Evolutionary conservation across 345 rosid genomes (phyloP).

Genomic region (Acer saccharum): DNA sequence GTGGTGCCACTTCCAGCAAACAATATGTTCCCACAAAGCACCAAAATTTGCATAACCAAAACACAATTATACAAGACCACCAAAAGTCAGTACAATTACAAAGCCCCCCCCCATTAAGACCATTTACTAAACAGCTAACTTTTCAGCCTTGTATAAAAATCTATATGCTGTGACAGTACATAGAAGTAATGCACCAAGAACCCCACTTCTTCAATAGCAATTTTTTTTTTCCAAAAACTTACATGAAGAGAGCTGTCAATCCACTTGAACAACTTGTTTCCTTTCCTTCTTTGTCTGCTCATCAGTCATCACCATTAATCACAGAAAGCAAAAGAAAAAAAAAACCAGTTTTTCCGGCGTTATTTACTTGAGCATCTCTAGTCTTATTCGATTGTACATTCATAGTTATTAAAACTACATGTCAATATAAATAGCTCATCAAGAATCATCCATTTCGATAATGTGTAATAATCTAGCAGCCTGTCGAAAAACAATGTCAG

Average conservation of each 20-base stretch:
- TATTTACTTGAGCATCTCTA: constrained; percentile 9
- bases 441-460: background rate
- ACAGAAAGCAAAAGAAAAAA: no score
- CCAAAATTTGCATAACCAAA: no score
- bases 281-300: no score
- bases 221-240: background rate
- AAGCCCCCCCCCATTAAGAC: background rate
- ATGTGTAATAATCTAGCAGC: background rate
- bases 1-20: no score
- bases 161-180: background rate
- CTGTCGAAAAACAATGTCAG: constrained; percentile 24
- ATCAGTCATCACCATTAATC: no score
- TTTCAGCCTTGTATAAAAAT: background rate
- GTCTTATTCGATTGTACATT: background rate
- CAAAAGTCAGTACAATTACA: no score
- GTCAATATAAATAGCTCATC: background rate
- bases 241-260: no score
- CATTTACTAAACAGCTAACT: background rate
- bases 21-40: no score
- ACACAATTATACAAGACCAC: no score
- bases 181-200: background rate
- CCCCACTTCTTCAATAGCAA: constrained; percentile 5
- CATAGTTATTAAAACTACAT: background rate
- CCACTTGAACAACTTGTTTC: no score
- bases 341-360: constrained; percentile 25